A percentile compares a stretch with the other conserved stretches of the same genome.
phyloP scores from a whole-genome alignment of 768 basidiomycete species.

The Artomyces pyxidatus region DNA sequence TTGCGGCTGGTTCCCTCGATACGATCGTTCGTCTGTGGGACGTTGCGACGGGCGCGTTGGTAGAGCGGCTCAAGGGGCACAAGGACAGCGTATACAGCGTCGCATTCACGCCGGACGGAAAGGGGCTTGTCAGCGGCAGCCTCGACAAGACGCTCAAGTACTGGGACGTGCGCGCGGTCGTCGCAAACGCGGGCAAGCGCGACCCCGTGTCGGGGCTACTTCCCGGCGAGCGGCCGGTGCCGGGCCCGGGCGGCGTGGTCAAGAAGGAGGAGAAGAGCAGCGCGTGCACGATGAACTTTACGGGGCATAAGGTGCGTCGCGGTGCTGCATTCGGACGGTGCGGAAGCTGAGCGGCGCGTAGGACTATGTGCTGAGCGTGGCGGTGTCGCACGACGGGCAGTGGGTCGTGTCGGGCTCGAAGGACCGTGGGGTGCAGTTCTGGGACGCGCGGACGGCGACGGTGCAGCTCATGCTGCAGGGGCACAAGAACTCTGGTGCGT shows the following conservation, averaged over 20 bases:
- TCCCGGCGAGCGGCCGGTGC: conserved; percentile 10
- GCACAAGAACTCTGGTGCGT: conserved; percentile 58
- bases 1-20: conserved; percentile 53
- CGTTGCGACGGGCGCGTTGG: conserved; percentile 43
- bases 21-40: conserved; percentile 71
- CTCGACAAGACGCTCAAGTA: conserved; percentile 58
- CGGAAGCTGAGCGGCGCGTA: conserved; percentile 18
- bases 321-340: background rate
- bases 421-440: conserved; percentile 94
- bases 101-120: conserved; percentile 90
- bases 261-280: conserved; percentile 43
- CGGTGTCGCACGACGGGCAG: conserved; percentile 85
- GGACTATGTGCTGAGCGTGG: conserved; percentile 70
- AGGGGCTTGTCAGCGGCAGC: conserved; percentile 82
- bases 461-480: conserved; percentile 94
- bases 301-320: conserved; percentile 69
- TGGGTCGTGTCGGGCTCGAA: conserved; percentile 96
- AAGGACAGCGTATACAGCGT: conserved; percentile 58
- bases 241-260: conserved; percentile 18
- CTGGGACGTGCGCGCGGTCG: conserved; percentile 43
- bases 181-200: conserved; percentile 27
- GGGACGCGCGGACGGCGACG: conserved; percentile 70
- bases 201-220: conserved; percentile 12
- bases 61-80: conserved; percentile 53
- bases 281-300: conserved; percentile 74